Conservation (phyloP, 2,329 filamentous ascomycete species). For the Fusarium humuli region DNA sequence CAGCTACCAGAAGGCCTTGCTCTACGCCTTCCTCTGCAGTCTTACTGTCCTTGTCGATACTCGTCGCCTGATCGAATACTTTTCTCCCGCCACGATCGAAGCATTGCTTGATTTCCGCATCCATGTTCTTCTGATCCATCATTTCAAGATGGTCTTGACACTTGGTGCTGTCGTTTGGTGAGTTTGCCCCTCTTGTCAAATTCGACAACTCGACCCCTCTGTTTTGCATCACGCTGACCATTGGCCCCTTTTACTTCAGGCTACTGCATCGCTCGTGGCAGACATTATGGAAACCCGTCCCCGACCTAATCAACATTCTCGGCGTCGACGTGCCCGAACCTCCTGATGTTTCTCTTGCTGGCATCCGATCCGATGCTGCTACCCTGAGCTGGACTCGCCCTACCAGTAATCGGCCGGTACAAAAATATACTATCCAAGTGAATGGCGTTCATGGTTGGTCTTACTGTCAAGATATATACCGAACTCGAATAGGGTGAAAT, state of each 20-base stretch:
- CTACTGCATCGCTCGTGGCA: constrained; percentile 87
- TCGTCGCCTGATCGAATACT: constrained; percentile 48
- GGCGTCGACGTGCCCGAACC: constrained; percentile 93
- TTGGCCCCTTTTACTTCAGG: constrained; percentile 60
- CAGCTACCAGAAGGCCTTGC: constrained; percentile 49
- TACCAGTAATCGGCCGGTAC: constrained; percentile 72
- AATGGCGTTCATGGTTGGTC: constrained; percentile 88
- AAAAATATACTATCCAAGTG: constrained; percentile 91
- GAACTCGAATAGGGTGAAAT: not conserved
- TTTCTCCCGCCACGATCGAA: constrained; percentile 47
- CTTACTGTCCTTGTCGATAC: constrained; percentile 51
- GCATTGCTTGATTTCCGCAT: constrained; percentile 57
- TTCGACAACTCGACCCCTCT: not conserved
- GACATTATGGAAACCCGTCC: constrained; percentile 90
- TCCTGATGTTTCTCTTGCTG: constrained; percentile 89
- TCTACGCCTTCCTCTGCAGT: constrained; percentile 50
- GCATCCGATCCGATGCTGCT: constrained; percentile 87
- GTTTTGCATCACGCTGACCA: constrained; percentile 24
- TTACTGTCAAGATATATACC: constrained; percentile 10
- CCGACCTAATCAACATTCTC: constrained; percentile 88
- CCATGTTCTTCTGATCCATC: constrained; percentile 59
- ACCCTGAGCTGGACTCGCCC: constrained; percentile 91
- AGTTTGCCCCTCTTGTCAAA: constrained; percentile 43
- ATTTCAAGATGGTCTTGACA: constrained; percentile 67
- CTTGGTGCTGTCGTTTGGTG: constrained; percentile 66